Conservation (phyloP, 768 basidiomycete genomes). For the Russula sp. region DNA sequence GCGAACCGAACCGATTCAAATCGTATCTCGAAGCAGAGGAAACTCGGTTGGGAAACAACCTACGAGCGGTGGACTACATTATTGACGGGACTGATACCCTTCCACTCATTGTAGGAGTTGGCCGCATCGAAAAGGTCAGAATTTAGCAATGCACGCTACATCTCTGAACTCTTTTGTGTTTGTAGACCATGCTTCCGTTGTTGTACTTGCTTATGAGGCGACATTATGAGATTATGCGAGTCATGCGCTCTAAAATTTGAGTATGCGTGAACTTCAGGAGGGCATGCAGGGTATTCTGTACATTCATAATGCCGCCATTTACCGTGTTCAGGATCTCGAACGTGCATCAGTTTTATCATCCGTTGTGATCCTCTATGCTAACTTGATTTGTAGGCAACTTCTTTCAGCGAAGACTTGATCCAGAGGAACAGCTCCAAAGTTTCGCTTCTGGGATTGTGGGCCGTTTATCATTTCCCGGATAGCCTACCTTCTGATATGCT, state of each 20-base stretch:
- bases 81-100: conserved; percentile 36
- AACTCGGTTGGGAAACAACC: conserved; percentile 30
- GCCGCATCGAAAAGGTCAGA: conserved; percentile 35
- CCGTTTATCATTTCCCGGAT: background rate
- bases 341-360: conserved; percentile 5
- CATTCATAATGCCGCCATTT: background rate
- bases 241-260: conserved; percentile 10
- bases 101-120: conserved; percentile 32
- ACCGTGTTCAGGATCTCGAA: conserved; percentile 6
- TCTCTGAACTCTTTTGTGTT: background rate
- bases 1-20: conserved; percentile 26
- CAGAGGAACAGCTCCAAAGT: conserved; percentile 27
- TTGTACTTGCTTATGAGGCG: conserved; percentile 25
- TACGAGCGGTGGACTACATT: conserved; percentile 32
- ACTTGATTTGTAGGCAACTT: conserved; percentile 26
- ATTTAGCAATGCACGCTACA: no score
- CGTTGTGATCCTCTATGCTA: background rate
- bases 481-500: background rate
- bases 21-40: conserved; percentile 33
- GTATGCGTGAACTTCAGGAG: conserved; percentile 8
- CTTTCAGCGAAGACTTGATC: conserved; percentile 28
- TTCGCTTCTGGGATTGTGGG: conserved; percentile 32
- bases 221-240: conserved; percentile 29
- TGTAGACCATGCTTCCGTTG: conserved; percentile 22
- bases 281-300: background rate